Conservation (phyloP, 2,329 filamentous ascomycete genomes). For the Scedosporium apiospermum region DNA sequence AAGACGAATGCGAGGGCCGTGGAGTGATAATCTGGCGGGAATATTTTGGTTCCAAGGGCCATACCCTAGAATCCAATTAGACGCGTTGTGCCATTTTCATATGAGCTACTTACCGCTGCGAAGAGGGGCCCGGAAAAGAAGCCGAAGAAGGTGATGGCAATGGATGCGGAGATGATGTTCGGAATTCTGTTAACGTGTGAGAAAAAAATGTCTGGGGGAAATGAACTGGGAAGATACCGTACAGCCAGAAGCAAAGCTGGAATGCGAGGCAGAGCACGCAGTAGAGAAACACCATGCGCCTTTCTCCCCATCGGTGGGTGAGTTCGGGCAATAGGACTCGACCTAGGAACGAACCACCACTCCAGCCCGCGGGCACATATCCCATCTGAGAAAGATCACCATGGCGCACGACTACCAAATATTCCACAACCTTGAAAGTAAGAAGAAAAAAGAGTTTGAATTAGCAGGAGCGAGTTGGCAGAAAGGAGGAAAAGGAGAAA, state of each 20-base stretch:
- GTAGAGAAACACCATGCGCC: conserved; percentile 47
- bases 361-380: conserved; percentile 53
- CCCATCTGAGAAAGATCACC: conserved; percentile 48
- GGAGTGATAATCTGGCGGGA: conserved; percentile 25
- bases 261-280: conserved; percentile 39
- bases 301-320: conserved; percentile 47
- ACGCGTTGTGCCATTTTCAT: no score
- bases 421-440: conserved; percentile 35
- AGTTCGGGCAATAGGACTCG: conserved; percentile 48
- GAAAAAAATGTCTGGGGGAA: background rate
- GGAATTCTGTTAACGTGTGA: conserved; percentile 21
- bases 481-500: no score
- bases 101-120: conserved; percentile 32
- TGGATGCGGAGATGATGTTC: conserved; percentile 37
- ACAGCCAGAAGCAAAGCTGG: conserved; percentile 53
- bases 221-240: conserved; percentile 7
- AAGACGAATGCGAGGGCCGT: conserved; percentile 41
- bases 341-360: conserved; percentile 47
- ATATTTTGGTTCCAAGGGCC: conserved; percentile 41
- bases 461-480: no score
- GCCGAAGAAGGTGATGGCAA: conserved; percentile 43
- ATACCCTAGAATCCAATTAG: conserved; percentile 31
- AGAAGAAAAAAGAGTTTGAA: no score
- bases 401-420: conserved; percentile 48
- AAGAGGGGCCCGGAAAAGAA: conserved; percentile 52